Evolutionary conservation across 139 green algal species (phyloP).

Genomic region (Dunaliella primolecta): DNA sequence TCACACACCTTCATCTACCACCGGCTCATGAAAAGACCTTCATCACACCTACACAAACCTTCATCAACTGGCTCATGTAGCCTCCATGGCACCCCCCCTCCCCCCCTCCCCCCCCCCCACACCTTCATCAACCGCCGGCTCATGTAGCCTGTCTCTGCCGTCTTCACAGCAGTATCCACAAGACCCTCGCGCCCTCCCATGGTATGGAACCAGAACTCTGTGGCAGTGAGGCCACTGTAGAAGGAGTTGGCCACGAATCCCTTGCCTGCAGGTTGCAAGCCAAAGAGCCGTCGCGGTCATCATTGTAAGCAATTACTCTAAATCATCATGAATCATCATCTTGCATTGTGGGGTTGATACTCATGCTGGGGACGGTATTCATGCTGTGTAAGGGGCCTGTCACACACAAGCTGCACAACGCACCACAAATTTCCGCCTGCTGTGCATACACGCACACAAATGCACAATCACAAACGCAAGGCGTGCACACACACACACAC

Average conservation of each 20-base stretch:
- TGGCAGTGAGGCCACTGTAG: constrained; percentile 88
- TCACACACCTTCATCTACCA: neutral
- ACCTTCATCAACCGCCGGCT: constrained; percentile 94
- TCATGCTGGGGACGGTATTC: no score
- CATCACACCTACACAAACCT: no score
- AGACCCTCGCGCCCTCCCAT: constrained; percentile 94
- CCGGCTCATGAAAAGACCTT: no score
- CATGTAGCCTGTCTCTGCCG: constrained; percentile 98
- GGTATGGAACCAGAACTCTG: constrained; percentile 99
- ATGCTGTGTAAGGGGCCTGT: no score
- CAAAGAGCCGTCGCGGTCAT: neutral
- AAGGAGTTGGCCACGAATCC: constrained; percentile 98
- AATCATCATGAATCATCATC: neutral
- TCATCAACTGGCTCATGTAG: no score
- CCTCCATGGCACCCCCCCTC: no score
- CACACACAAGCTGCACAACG: no score
- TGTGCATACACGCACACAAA: no score
- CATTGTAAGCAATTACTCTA: neutral
- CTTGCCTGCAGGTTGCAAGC: constrained; percentile 62
- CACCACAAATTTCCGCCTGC: no score
- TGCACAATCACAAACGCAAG: neutral
- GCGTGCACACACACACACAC: no score
- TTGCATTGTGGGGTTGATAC: neutral
- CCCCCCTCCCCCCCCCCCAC: neutral
- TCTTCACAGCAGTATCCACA: constrained; percentile 99